Evolutionary conservation across 2,329 filamentous ascomycete genomes (phyloP).

Genomic region (Hymenoscyphus repandus): DNA sequence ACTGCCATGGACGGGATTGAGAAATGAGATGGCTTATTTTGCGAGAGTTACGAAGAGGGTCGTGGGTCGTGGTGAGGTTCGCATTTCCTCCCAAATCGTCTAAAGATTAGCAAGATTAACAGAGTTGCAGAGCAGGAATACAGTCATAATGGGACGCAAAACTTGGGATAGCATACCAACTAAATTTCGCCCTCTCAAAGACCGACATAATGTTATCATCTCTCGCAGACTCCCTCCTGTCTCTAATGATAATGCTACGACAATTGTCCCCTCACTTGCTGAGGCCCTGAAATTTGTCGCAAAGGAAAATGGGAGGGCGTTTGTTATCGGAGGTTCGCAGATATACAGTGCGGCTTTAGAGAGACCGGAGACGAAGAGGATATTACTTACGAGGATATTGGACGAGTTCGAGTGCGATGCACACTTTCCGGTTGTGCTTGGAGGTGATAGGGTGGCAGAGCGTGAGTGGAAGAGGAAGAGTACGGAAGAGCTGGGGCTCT

Average conservation of each 20-base stretch:
- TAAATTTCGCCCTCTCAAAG: slow-evolving; percentile 72
- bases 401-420: slow-evolving; percentile 72
- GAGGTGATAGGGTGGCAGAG: slow-evolving; percentile 23
- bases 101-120: neutral
- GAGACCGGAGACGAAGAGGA: slow-evolving; percentile 49
- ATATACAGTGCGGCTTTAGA: slow-evolving; percentile 71
- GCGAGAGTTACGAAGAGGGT: slow-evolving; percentile 70
- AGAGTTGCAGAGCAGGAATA: slow-evolving; percentile 43
- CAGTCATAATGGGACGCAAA: slow-evolving; percentile 95
- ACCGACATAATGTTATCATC: slow-evolving; percentile 77
- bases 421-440: slow-evolving; percentile 59
- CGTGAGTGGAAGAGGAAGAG: slow-evolving; percentile 51
- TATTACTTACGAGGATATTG: slow-evolving; percentile 66
- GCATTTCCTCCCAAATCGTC: neutral
- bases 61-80: neutral
- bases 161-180: slow-evolving; percentile 89
- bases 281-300: slow-evolving; percentile 7
- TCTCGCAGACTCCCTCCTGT: slow-evolving; percentile 44
- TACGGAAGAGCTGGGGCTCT: slow-evolving; percentile 48
- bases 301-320: slow-evolving; percentile 42
- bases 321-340: slow-evolving; percentile 85
- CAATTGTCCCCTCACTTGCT: slow-evolving; percentile 8
- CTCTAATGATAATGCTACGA: neutral
- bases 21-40: slow-evolving; percentile 93
- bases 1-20: slow-evolving; percentile 85